Evolutionary conservation across 148 eudicot genomes (phyloP).

Genomic region (Limonium bicolor): DNA sequence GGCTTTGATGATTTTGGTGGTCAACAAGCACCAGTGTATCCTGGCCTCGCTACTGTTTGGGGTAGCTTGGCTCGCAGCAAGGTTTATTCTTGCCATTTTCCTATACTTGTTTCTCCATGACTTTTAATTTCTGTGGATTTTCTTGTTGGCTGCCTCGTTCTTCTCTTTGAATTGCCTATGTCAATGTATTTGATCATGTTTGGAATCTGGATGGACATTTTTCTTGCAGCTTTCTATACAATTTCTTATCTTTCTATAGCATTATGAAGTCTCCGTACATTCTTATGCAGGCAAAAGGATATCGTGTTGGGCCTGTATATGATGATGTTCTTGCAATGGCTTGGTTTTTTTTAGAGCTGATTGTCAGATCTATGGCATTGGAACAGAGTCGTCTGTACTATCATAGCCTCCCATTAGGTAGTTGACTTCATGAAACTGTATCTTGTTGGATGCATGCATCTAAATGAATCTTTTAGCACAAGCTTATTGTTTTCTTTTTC

Average conservation of each 20-base stretch:
- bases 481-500: too few relatives aligned
- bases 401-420: constrained; percentile 87
- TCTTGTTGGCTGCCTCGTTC: too few relatives aligned
- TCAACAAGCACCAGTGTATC: constrained; percentile 91
- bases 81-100: constrained; percentile 26
- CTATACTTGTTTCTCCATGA: neutral
- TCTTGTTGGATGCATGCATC: neutral
- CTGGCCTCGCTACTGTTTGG: constrained; percentile 98
- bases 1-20: constrained; percentile 99
- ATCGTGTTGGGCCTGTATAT: constrained; percentile 94
- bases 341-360: constrained; percentile 95
- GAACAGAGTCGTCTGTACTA: constrained; percentile 84
- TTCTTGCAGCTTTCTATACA: neutral
- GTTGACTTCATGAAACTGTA: neutral
- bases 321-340: constrained; percentile 99
- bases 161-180: neutral
- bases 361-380: constrained; percentile 97
- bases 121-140: neutral
- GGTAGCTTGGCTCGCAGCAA: constrained; percentile 99
- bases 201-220: neutral
- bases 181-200: neutral
- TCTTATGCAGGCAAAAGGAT: constrained; percentile 82
- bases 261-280: neutral
- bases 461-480: too few relatives aligned
- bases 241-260: neutral